Evolutionary conservation across 176 grass and related monocot genomes (phyloP).

Genomic region (Alloteropsis semialata): DNA sequence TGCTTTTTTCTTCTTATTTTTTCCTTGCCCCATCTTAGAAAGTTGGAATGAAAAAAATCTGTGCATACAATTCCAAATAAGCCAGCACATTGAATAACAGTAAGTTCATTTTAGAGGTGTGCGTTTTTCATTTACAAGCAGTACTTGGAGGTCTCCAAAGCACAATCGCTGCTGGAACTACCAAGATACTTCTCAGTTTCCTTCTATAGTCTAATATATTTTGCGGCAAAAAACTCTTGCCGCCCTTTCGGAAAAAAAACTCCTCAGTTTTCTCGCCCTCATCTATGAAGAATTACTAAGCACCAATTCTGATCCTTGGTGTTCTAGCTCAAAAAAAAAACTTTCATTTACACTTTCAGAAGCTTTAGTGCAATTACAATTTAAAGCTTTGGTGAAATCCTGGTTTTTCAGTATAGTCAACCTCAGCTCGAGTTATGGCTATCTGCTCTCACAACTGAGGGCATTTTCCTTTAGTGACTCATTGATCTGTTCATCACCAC

Average conservation of each 20-base stretch:
- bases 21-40: not conserved
- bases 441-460: not conserved
- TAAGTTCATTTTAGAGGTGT: not conserved
- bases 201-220: too few species aligned
- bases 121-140: slow-evolving; percentile 3
- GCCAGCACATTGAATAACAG: not conserved
- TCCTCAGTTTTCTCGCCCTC: too few species aligned
- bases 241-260: too few species aligned
- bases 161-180: not conserved
- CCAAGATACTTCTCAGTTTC: not conserved
- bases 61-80: not conserved
- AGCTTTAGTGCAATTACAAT: not conserved
- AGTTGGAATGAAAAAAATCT: not conserved
- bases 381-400: not conserved
- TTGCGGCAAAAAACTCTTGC: too few species aligned
- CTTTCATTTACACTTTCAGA: not conserved
- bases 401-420: not conserved
- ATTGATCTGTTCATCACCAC: not conserved
- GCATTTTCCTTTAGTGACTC: not conserved
- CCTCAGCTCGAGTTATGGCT: not conserved
- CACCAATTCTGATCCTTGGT: not conserved
- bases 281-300: not conserved
- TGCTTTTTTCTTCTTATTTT: not conserved
- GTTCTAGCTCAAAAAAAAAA: not conserved
- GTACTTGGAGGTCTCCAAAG: not conserved